Conservation (phyloP, 148 eudicot species). For the Rhododendron henanense region DNA sequence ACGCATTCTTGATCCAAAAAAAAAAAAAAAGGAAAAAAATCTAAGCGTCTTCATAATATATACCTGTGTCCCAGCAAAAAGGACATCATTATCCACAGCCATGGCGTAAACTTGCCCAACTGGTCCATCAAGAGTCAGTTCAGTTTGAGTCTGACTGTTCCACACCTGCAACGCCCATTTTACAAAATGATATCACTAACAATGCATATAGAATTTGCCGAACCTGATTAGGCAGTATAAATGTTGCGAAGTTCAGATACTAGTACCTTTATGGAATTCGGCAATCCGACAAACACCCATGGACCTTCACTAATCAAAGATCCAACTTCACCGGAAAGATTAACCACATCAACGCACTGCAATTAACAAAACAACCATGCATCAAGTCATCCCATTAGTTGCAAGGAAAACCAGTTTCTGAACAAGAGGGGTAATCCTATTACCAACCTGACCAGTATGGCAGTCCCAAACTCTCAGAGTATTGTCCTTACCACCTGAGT, state of each 20-base stretch:
- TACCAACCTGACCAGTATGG: slow-evolving; percentile 31
- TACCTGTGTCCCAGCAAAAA: slow-evolving; percentile 58
- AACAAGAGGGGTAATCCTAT: background rate
- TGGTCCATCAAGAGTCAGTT: slow-evolving; percentile 35
- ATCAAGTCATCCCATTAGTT: background rate
- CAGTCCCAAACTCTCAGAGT: slow-evolving; percentile 41
- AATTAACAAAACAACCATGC: background rate
- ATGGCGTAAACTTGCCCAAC: slow-evolving; percentile 49
- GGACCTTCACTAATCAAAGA: slow-evolving; percentile 46
- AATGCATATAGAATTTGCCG: background rate
- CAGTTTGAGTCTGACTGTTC: slow-evolving; percentile 32
- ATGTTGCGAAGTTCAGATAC: background rate
- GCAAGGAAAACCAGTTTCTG: background rate
- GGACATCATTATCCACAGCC: slow-evolving; percentile 23
- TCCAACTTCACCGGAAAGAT: slow-evolving; percentile 29
- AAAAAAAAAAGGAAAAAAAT: background rate
- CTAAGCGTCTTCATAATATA: background rate
- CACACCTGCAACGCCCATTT: slow-evolving; percentile 35
- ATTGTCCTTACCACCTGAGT: slow-evolving; percentile 24
- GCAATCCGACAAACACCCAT: slow-evolving; percentile 52
- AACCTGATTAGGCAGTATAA: background rate
- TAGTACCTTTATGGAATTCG: slow-evolving; percentile 51
- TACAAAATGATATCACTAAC: background rate
- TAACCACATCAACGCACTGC: slow-evolving; percentile 8
- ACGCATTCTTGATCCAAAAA: background rate